Base-by-base conservation (phyloP, 2,329 filamentous ascomycete species). In the Paecilomyces variotii region DNA sequence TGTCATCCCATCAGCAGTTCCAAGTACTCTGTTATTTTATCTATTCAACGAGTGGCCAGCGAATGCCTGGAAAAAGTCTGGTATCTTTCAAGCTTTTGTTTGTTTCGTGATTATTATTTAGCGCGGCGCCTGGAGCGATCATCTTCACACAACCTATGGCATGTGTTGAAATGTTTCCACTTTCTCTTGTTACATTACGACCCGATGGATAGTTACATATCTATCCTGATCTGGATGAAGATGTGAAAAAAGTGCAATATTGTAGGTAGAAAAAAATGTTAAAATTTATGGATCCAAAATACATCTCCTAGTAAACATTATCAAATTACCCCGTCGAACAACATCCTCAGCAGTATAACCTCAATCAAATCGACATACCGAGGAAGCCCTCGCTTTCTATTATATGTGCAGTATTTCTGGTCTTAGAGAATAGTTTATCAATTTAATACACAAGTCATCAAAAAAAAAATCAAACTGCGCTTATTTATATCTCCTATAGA, bases 1-100 rank as follows among this genome's bases (percentile, higher is more conserved):
- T 57, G 1, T n/a, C 50, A 19, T 54, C 49, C 24, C 30, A 35
- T 52, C 45, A n/a, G 19, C 32, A 12, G 54, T 12, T 7, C 27
- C 11, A 56, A 2, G 51, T 56, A 56, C 35, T 34, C 12, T 54
- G 45, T 58, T 14, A 39, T 28, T 55, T 62, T 50, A 56, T 61
- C 24, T 58, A 57, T 49, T 62, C n/a, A n/a, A 52, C 4, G 39
- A 45, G 19, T 14, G 5, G 2, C 39, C 39, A 45, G 39, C 39
- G 39, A 19, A 19, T 24, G 39, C 19, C 39, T 45, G 39, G 39
- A 45, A 19, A 45, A 45, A 45, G 39, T 50, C 10, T 53, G 35
- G 55, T 25, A 49, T 25, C 53, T 62, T 50, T 59, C 24, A 58
- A 19, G 19, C 19, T 56, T 34, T 62, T 28, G 50, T 25, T 26